phyloP scores from a whole-genome alignment of 2,329 filamentous ascomycete genomes.

The Annulohypoxylon truncatum region DNA sequence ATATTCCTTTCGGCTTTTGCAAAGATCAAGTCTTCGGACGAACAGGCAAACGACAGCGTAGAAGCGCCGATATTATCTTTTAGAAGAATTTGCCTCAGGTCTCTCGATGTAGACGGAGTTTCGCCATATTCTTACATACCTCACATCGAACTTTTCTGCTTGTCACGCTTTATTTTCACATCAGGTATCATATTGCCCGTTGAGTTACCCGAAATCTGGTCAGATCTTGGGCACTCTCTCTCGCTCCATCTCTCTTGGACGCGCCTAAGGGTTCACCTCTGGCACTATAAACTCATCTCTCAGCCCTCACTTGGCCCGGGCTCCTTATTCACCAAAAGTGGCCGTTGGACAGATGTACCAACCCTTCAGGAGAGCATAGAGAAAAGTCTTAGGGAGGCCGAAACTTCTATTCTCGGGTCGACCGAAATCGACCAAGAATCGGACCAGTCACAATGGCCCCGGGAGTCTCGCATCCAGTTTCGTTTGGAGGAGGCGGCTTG shows the following conservation, averaged over 20 bases:
- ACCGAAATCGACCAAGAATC: slow-evolving; percentile 39
- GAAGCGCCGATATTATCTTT: slow-evolving; percentile 38
- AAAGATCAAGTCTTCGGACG: neutral
- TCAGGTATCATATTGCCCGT: slow-evolving; percentile 46
- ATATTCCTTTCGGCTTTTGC: slow-evolving; percentile 53
- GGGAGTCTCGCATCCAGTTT: slow-evolving; percentile 73
- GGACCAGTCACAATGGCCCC: slow-evolving; percentile 53
- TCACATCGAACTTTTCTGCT: slow-evolving; percentile 82
- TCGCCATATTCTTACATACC: slow-evolving; percentile 87
- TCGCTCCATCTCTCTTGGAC: slow-evolving; percentile 64
- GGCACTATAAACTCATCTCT: slow-evolving; percentile 70
- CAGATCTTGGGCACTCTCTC: slow-evolving; percentile 50
- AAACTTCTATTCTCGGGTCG: slow-evolving; percentile 42
- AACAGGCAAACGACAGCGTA: neutral
- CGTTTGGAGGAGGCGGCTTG: slow-evolving; percentile 85
- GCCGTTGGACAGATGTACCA: slow-evolving; percentile 70
- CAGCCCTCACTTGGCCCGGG: slow-evolving; percentile 66
- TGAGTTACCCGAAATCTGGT: slow-evolving; percentile 48
- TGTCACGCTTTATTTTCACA: slow-evolving; percentile 70
- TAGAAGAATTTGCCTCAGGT: slow-evolving; percentile 65
- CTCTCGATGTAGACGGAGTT: slow-evolving; percentile 84
- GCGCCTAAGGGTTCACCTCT: slow-evolving; percentile 77
- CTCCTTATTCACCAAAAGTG: slow-evolving; percentile 66
- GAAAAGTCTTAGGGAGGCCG: slow-evolving; percentile 56
- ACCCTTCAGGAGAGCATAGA: slow-evolving; percentile 64